These are phyloP conservation scores for Xylariaceae sp. DNA, from an alignment of 2,329 filamentous ascomycete genomes.

Conservation along the genomic window DNA sequence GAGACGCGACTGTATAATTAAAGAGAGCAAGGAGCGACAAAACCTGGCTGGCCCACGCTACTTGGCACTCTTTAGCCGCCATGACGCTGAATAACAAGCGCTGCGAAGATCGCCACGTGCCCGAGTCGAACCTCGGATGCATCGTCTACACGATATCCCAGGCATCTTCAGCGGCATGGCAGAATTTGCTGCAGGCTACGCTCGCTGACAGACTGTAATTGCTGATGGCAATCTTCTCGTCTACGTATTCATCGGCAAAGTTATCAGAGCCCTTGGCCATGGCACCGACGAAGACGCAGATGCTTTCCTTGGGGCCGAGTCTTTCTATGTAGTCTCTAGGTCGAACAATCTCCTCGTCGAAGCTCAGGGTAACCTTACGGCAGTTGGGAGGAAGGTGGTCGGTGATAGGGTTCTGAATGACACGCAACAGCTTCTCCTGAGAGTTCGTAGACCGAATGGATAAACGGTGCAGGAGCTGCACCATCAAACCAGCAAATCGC, in stretches of 20 bases:
- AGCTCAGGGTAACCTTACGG: constrained; percentile 94
- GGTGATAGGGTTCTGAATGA: constrained; percentile 97
- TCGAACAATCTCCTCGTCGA: constrained; percentile 81
- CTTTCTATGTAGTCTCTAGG: constrained; percentile 83
- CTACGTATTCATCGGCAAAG: constrained; percentile 90
- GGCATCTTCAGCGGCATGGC: constrained; percentile 92
- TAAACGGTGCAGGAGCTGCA: constrained; percentile 89
- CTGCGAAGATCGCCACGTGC: constrained; percentile 30
- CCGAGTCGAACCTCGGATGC: constrained; percentile 28
- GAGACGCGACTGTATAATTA: constrained; percentile 84
- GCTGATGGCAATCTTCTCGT: constrained; percentile 97
- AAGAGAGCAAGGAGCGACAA: too few species aligned
- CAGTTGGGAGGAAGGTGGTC: constrained; percentile 96
- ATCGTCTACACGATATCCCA: constrained; percentile 75
- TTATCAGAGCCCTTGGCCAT: constrained; percentile 97
- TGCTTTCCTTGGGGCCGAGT: constrained; percentile 77
- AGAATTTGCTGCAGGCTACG: constrained; percentile 99
- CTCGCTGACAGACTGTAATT: constrained; percentile 96
- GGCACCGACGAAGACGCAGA: constrained; percentile 95
- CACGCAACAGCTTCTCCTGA: constrained; percentile 93
- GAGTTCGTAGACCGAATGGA: constrained; percentile 96
- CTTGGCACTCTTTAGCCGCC: constrained; percentile 42
- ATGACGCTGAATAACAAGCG: constrained; percentile 70
- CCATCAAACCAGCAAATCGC: constrained; percentile 97
- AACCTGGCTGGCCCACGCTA: constrained; percentile 60